Conservation (phyloP, 495 filamentous ascomycete species). For the Podospora comata region DNA sequence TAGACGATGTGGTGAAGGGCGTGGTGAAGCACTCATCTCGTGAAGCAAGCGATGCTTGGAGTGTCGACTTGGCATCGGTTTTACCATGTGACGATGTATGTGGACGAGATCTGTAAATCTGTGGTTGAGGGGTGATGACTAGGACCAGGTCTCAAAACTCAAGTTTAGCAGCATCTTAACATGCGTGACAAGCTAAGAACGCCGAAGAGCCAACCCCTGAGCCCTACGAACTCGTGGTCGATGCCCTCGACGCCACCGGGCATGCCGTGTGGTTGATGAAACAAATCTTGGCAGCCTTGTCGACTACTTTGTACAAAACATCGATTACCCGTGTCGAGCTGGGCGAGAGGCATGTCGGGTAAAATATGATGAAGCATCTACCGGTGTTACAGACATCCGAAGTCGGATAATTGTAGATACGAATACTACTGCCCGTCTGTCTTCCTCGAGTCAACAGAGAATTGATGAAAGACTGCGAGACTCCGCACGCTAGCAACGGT, state of each 20-base stretch:
- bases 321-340: neutral
- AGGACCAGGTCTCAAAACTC: neutral
- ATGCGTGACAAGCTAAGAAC: neutral
- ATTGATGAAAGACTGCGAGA: neutral
- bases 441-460: no score
- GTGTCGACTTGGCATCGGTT: neutral
- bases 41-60: neutral
- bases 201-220: neutral
- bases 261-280: neutral
- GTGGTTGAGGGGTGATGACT: neutral
- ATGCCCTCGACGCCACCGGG: constrained; percentile 2
- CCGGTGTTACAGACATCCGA: neutral
- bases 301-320: neutral
- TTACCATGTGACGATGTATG: neutral
- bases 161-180: neutral
- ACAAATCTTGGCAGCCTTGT: neutral
- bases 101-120: neutral
- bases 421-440: neutral
- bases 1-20: neutral
- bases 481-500: constrained; percentile 3
- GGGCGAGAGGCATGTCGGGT: neutral
- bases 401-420: neutral
- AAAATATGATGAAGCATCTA: constrained; percentile 2
- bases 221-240: neutral
- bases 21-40: neutral